Percentiles rank a stretch among this genome's conserved stretches.
Conservation (phyloP, 1,139 yeast species). For the Saccharomyces hybrid region DNA sequence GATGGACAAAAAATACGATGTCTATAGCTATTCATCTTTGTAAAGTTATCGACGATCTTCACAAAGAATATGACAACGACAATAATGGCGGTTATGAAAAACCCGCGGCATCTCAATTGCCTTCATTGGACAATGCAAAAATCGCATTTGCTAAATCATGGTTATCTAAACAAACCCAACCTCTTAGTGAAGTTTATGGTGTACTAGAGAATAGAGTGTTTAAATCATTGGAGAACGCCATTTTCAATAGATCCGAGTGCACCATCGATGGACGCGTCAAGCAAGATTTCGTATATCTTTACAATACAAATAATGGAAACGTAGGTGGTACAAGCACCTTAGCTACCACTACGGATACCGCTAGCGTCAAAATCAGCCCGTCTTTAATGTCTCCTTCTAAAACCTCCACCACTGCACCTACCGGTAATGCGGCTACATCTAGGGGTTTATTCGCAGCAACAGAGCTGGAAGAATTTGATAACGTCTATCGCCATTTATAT, state of each 20-base stretch:
- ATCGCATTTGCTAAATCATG: conserved; percentile 69
- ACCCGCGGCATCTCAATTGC: conserved; percentile 8
- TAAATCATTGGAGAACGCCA: conserved; percentile 32
- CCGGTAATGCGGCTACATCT: conserved; percentile 2
- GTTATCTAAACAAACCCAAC: conserved; percentile 81
- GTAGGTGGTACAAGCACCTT: conserved; percentile 1
- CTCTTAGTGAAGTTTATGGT: conserved; percentile 70
- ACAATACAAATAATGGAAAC: conserved; percentile 12
- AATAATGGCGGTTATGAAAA: not conserved
- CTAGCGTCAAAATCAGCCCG: conserved; percentile 1
- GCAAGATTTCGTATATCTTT: conserved; percentile 30
- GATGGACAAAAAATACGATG: conserved; percentile 82
- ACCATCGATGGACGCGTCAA: conserved; percentile 31
- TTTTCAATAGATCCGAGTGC: conserved; percentile 26
- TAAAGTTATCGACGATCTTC: conserved; percentile 34
- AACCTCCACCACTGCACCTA: not conserved
- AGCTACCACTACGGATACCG: not conserved
- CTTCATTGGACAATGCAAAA: conserved; percentile 24
- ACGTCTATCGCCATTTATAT: conserved; percentile 30
- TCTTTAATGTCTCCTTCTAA: conserved; percentile 3
- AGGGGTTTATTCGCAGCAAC: conserved; percentile 15
- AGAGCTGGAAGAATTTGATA: conserved; percentile 31
- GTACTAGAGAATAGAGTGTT: conserved; percentile 66
- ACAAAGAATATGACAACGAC: conserved; percentile 12
- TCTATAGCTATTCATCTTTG: conserved; percentile 67